Evolutionary conservation across 257 asterid species (phyloP), one percentile per base, ranked within the genome.

Genomic region (Scutellaria minor): DNA sequence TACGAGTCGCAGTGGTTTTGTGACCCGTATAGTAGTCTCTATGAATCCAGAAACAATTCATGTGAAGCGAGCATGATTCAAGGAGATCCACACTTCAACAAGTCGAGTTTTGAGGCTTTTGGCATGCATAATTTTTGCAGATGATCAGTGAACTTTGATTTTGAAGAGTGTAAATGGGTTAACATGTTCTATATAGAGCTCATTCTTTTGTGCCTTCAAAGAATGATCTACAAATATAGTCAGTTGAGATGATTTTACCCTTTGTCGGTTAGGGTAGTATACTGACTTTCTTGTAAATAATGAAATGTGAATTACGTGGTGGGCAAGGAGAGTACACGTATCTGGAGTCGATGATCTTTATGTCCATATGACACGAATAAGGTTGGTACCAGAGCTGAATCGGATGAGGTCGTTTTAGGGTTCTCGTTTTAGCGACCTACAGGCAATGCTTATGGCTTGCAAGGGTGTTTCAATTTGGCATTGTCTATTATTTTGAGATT

Each of bases 1-100:
- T 52, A 27, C 41, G 78, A 70, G 2, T 53, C 79, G 1, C 76
- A 58, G 55, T 81, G 84, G 86, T 72, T 44, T 6, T 68, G 64
- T 20, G 78, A 73, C 46, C 14, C 79, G 2, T 31, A 31, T 10
- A 76, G 69, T 40, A 61, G 72, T 15, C 41, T 70, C 7, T 35
- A 50, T 8, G 44, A 61, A 7, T 4, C 80, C 0, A 66, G 67
- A 10, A 77, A 64, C 44, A 39, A 50, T 71, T 53, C 72, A 2
- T 79, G 79, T 47, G 80, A 54, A n/a, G 11, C 70, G 12, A 76
- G 48, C 79, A 11, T 52, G 44, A 27, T 3, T 3, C 69, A 7
- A 47, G 68, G 58, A 20, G 48, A 40, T 31, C 71, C 70, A 1
- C 47, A 56, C 51, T 39, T 74, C 4, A 42, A 39, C 46, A 65